Evolutionary conservation across 768 basidiomycete genomes (phyloP), one percentile per base, ranked within the genome.

Genomic region (Kwoniella sp.): DNA sequence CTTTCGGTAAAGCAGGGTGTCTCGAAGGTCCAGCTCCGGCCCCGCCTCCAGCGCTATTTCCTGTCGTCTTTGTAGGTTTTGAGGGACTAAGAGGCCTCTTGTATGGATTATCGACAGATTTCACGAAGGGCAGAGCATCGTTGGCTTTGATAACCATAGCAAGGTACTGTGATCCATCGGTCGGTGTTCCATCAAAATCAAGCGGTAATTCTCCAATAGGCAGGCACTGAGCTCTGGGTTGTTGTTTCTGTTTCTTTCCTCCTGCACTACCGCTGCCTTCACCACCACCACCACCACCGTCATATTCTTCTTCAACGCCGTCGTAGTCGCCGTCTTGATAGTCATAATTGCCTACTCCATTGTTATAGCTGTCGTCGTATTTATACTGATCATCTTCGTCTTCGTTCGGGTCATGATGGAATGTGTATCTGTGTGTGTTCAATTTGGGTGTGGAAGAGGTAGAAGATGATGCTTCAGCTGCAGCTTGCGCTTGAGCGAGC

Each of bases 81-180:
- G 51, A 29, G 13, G 60, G 52, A 26, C 40, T 22, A 12, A 12
- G 19, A 25, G 29, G 55, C 21, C 53, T 40, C 27, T 50, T 56
- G n/a, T 55, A 62, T 5, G 60, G 60, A 21, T 62, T 62, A 12
- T 27, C 37, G 2, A 61, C 72, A n/a, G 62, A 58, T 17, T 70
- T 74, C 29, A 58, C 65, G 21, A 59, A 60, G 6, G 73, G 73
- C 47, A 74, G 56, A 27, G 51, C 26, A 10, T 55, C 53, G 51
- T 68, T 67, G 5, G 58, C 60, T 37, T 69, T 55, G 49, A 68
- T 72, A 22, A 60, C 68, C 62, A 73, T 65, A 0, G 76, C 78
- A 6, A 82, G 54, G 63, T 80, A 82, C 48, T 79, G 71, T 44
- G 77, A 64, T 21, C 81, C 81, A 46, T 81, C 79, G 46, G 67